Evolutionary conservation across 768 basidiomycete species (phyloP).

Genomic region (Favolaschia claudopus): DNA sequence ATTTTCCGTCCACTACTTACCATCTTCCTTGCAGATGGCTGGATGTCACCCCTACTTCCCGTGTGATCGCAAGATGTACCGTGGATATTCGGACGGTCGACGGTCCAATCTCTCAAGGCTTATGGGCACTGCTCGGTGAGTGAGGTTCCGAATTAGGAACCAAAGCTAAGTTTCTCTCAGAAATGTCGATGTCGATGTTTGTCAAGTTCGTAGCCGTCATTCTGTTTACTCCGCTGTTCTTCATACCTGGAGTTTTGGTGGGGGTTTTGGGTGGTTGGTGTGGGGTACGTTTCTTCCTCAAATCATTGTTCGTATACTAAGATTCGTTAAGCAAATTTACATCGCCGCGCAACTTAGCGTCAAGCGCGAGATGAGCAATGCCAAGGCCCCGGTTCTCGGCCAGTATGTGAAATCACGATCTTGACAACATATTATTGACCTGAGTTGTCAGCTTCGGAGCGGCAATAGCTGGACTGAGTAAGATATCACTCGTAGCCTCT

Average conservation of each 20-base stretch:
- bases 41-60: constrained; percentile 30
- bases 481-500: background rate
- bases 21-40: constrained; percentile 36
- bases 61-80: constrained; percentile 57
- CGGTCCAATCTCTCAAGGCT: constrained; percentile 43
- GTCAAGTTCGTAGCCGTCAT: constrained; percentile 41
- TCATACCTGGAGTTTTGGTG: constrained; percentile 39
- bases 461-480: constrained; percentile 52
- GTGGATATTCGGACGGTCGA: constrained; percentile 51
- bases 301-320: background rate
- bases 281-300: constrained; percentile 15
- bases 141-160: constrained; percentile 41
- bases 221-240: constrained; percentile 37
- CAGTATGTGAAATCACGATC: constrained; percentile 42
- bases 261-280: constrained; percentile 36
- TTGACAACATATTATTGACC: background rate
- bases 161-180: constrained; percentile 26
- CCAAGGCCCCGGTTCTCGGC: constrained; percentile 35
- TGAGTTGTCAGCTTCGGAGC: constrained; percentile 44
- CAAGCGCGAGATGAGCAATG: constrained; percentile 37
- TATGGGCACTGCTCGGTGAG: constrained; percentile 36
- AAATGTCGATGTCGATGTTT: constrained; percentile 31
- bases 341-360: constrained; percentile 35
- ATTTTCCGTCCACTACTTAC: background rate
- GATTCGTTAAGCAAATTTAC: constrained; percentile 28